Conservation (phyloP, 2,329 filamentous ascomycete genomes). For the Sporothrix mexicana region DNA sequence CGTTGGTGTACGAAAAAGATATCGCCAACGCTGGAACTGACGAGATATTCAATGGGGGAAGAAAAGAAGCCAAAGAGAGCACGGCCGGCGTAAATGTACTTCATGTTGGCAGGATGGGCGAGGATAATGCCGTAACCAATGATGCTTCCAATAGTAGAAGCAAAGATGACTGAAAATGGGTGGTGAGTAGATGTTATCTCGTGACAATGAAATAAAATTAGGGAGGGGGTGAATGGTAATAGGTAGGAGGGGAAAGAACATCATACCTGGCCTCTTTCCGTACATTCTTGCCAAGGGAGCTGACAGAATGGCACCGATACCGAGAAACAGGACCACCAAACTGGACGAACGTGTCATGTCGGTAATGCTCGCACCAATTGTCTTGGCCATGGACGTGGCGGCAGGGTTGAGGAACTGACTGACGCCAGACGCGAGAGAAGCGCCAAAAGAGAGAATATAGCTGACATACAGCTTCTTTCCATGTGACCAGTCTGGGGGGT, state of each 20-base stretch:
- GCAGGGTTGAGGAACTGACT: constrained; percentile 45
- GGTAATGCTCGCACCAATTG: constrained; percentile 43
- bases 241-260: too few relatives aligned
- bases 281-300: constrained; percentile 43
- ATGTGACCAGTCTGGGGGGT: background rate
- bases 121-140: constrained; percentile 40
- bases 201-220: too few relatives aligned
- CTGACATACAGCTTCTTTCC: constrained; percentile 49
- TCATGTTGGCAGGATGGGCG: constrained; percentile 31
- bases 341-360: constrained; percentile 44
- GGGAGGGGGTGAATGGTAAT: too few relatives aligned
- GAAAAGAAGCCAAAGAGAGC: constrained; percentile 41
- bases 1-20: constrained; percentile 63
- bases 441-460: constrained; percentile 47
- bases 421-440: constrained; percentile 43
- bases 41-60: constrained; percentile 44
- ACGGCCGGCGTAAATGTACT: constrained; percentile 38
- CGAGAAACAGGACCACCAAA: constrained; percentile 66
- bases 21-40: constrained; percentile 57
- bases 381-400: constrained; percentile 43
- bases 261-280: constrained; percentile 40
- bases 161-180: constrained; percentile 42
- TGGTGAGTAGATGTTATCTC: too few relatives aligned
- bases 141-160: constrained; percentile 41
- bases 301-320: constrained; percentile 63